Conservation (phyloP, 805 yeast species). For the Hemisphaericaspora nanyangensis region DNA sequence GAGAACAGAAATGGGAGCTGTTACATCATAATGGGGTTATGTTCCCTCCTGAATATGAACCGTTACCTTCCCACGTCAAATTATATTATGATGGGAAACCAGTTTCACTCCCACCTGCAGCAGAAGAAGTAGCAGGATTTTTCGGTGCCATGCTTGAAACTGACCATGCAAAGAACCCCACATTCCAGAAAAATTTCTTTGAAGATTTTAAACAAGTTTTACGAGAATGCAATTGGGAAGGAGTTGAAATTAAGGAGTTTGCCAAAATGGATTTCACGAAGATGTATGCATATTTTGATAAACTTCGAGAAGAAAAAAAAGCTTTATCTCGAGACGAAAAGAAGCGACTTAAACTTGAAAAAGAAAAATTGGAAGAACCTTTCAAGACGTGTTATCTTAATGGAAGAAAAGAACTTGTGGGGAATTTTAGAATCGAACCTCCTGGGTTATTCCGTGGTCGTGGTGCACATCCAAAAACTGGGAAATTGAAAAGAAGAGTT, state of each 20-base stretch:
- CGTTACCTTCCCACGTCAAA: slow-evolving; percentile 74
- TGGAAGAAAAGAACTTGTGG: slow-evolving; percentile 88
- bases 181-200: slow-evolving; percentile 84
- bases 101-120: slow-evolving; percentile 68
- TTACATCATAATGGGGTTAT: slow-evolving; percentile 87
- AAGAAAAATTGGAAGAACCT: slow-evolving; percentile 73
- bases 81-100: slow-evolving; percentile 73
- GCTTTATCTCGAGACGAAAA: slow-evolving; percentile 68
- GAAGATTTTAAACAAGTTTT: slow-evolving; percentile 69
- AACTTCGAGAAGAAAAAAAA: slow-evolving; percentile 68
- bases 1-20: slow-evolving; percentile 79
- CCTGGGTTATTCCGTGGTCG: slow-evolving; percentile 96
- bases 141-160: slow-evolving; percentile 84
- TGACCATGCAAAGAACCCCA: slow-evolving; percentile 85
- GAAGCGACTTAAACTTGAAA: slow-evolving; percentile 65
- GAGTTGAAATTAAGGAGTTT: slow-evolving; percentile 65
- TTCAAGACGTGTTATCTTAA: slow-evolving; percentile 76
- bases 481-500: slow-evolving; percentile 82
- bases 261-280: slow-evolving; percentile 71
- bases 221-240: slow-evolving; percentile 65
- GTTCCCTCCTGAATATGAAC: slow-evolving; percentile 90
- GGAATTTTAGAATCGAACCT: slow-evolving; percentile 92
- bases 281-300: slow-evolving; percentile 70
- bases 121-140: slow-evolving; percentile 97
- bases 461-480: slow-evolving; percentile 96